Base-by-base conservation (phyloP, 257 asterid genomes). In the Hygrophila difformis region DNA sequence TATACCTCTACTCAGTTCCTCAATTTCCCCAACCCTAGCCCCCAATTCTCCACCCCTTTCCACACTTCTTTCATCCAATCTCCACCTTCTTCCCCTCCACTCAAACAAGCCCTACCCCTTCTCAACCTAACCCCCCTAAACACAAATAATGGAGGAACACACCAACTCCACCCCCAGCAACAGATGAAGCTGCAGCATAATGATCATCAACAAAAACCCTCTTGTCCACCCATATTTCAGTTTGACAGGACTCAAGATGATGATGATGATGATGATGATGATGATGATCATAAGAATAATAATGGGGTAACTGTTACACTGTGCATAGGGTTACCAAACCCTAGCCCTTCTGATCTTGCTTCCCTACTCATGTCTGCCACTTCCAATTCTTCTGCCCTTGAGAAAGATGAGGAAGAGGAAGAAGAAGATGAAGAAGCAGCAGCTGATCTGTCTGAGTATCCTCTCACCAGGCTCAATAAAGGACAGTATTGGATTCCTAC, bases 401-500 rank as follows among this genome's bases (percentile, higher is more conserved):
- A n/a, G n/a, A n/a, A n/a, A n/a, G n/a, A n/a, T n/a, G n/a, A n/a
- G n/a, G n/a, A n/a, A n/a, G n/a, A n/a, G n/a, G n/a, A n/a, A n/a
- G 38, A n/a, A n/a, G n/a, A 20, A 26, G 70, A 55, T 15, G 41
- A 59, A 0, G 20, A 59, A 10, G 76, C 60, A 8, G 69, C 35
- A n/a, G 58, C 26, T 36, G 62, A 61, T 59, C 56, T 46, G 16
- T 50, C 61, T 15, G 77, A 71, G 29, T 64, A 44, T 68, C 54
- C 73, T 40, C 34, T 71, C 12, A 60, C 44, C 31, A 71, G 80
- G 26, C 68, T 78, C 21, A 85, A 79, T 68, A 86, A 63, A 20
- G 79, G 80, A 20, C 93, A 78, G 56, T 87, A 83, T 47, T 87
- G 97, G 95, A 83, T 87, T 47, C 95, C 97, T 0, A 75, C 93